These are phyloP conservation scores for Monosporozyma unispora DNA, from an alignment of 805 yeast species.

Conservation along the genomic window DNA sequence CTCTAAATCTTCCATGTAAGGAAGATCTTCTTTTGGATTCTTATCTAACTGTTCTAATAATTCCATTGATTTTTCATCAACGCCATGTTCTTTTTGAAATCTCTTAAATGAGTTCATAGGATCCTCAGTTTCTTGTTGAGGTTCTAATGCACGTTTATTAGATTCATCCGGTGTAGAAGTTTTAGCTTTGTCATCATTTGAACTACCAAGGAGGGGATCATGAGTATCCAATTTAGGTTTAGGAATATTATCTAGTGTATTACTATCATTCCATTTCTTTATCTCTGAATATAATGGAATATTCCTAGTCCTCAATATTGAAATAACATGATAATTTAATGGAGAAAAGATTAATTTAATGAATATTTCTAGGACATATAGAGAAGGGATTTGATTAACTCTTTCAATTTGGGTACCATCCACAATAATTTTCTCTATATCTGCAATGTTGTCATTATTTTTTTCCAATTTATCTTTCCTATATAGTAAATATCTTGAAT, in stretches of 20 bases:
- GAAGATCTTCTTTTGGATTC: neutral
- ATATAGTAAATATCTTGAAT: constrained; percentile 59
- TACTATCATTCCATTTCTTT: neutral
- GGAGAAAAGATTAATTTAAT: constrained; percentile 25
- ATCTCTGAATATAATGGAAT: neutral
- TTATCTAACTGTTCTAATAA: neutral
- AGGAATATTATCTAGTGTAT: neutral
- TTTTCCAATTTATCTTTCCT: neutral
- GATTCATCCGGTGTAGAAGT: neutral
- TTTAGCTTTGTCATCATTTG: neutral
- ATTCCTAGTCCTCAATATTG: neutral
- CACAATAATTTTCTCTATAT: constrained; percentile 46
- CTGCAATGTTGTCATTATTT: neutral
- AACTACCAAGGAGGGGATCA: neutral
- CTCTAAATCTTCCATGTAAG: constrained; percentile 11
- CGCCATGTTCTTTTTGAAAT: neutral
- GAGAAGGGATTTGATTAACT: constrained; percentile 78
- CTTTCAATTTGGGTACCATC: constrained; percentile 66
- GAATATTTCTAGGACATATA: constrained; percentile 77
- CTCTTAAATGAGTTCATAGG: neutral
- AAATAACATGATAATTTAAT: neutral
- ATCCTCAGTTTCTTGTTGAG: neutral
- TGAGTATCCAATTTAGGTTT: too few species aligned
- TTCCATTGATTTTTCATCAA: neutral
- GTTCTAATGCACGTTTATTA: neutral